Base-by-base conservation (phyloP, 495 filamentous ascomycete species). In the Parmelia sp. region DNA sequence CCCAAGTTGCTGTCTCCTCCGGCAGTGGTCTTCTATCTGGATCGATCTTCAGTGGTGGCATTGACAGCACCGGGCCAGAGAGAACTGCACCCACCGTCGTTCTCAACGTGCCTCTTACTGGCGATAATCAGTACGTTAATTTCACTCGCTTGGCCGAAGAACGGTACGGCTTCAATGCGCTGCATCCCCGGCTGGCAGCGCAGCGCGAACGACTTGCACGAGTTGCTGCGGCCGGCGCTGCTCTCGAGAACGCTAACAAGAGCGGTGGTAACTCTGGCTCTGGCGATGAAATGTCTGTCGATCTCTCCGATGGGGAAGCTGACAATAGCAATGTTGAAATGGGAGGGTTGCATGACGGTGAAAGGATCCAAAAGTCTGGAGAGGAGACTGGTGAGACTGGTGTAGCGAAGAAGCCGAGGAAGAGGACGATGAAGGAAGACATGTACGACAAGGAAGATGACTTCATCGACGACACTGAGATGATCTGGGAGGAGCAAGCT, bases 381-480 rank as follows among this genome's bases (percentile, higher is more conserved):
- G 69, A 65, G 23, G 69, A 71, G 58, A 81, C 78, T 56, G 75
- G 72, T 29, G 81, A 82, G 39, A 78, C 79, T 4, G 74, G 80
- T 19, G 82, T 83, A 12, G 78, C 74, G 14, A 88, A 86, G 69
- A 89, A 88, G 70, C 76, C 80, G 60, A 84, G 84, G 73, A 88
- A 89, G 74, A 80, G 95, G 53, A 89, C 87, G 77, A 89, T 86
- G 81, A 96, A 94, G 77, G 88, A 92, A 66, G 94, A 98, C 69
- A 90, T 96, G 65, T 98, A 98, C 70, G 92, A 97, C 75, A 91
- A 91, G 67, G 90, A 94, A 60, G 94, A 98, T 71, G 93, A 92
- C 40, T 98, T 98, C 73, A 93, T 98, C 62, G 94, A 98, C 72
- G 94, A 98, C 74, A 93, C 90, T 19, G 94, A 98, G 71, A 71